phyloP scores from a whole-genome alignment of 768 basidiomycete species.

The Naganishia onofrii region DNA sequence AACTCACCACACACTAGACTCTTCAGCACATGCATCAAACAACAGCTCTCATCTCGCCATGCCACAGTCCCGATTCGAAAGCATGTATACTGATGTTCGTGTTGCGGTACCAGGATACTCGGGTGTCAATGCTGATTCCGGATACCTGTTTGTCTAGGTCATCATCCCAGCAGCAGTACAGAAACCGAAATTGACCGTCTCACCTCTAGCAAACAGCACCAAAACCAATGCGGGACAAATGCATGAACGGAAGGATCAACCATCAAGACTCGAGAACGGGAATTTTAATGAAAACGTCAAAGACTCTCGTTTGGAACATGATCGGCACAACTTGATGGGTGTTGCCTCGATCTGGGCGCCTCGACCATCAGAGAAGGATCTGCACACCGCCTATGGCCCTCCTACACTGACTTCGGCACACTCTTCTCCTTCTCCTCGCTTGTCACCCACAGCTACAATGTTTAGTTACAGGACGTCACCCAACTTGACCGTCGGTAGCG shows the following conservation, averaged over 20 bases:
- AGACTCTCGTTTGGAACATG: conserved; percentile 3
- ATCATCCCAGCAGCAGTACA: neutral
- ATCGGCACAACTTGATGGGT: conserved; percentile 22
- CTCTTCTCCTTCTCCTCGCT: neutral
- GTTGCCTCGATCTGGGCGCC: conserved; percentile 21
- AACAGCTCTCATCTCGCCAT: neutral
- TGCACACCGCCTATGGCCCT: conserved; percentile 2
- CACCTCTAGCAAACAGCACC: neutral
- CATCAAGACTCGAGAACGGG: neutral
- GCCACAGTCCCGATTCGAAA: neutral
- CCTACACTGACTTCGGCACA: neutral
- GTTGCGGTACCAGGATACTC: neutral
- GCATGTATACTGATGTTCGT: conserved; percentile 1
- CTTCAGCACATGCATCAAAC: neutral
- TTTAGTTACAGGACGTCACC: conserved; percentile 10
- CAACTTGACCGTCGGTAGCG: neutral
- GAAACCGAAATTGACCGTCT: neutral
- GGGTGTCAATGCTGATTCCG: neutral
- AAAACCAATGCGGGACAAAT: neutral
- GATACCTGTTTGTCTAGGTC: neutral
- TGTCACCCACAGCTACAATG: conserved; percentile 1
- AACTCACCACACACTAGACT: neutral
- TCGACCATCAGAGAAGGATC: conserved; percentile 15
- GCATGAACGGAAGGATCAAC: neutral
- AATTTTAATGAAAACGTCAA: neutral